Evolutionary conservation across 2,329 filamentous ascomycete species (phyloP), one percentile per base, ranked within the genome.

Genomic region (Trichophyton rubrum): DNA sequence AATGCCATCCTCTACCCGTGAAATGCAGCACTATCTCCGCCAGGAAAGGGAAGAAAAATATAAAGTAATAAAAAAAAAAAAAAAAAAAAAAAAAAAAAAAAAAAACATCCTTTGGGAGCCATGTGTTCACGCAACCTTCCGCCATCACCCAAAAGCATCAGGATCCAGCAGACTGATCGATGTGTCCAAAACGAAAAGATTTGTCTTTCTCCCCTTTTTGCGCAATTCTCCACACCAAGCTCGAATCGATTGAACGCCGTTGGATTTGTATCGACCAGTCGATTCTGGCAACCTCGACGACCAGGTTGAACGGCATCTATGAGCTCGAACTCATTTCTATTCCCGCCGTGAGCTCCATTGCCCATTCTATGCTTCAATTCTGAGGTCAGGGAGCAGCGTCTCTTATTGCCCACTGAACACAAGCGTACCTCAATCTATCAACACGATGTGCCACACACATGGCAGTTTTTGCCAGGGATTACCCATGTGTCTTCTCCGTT

Each of bases 381-480:
- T 33, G 49, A 53, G 20, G 27, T 33, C 11, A 17, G 27, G 49
- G 27, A 30, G 27, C 11, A 30, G 11, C 45, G 11, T 53, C 7
- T 8, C 11, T 13, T 30, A 3, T 53, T 53, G 49, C 49, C 15
- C 27, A 24, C 27, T 11, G 8, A 13, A 53, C 49, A 33, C 22
- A 53, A 53, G 49, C 49, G 30, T 57, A 57, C 40, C 55, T 40
- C 8, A 30, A n/a, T 8, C 62, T 59, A 17, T 60, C 53, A 65
- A 59, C 64, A 65, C 47, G 47, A 47, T 2, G 45, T 72, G 9
- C 73, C 71, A 60, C 75, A 77, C 45, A 73, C 66, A 64, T 76
- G 75, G 62, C 75, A 77, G 63, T 72, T 69, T 62, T 76, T 77
- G n/a, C 75, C 75, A 4, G 75, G 75, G 60, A 77, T 77, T 2